Evolutionary conservation across 176 grass and related monocot genomes (phyloP), one percentile per base, ranked within the genome.

Genomic region (Rhipidocladum racemiflorum): DNA sequence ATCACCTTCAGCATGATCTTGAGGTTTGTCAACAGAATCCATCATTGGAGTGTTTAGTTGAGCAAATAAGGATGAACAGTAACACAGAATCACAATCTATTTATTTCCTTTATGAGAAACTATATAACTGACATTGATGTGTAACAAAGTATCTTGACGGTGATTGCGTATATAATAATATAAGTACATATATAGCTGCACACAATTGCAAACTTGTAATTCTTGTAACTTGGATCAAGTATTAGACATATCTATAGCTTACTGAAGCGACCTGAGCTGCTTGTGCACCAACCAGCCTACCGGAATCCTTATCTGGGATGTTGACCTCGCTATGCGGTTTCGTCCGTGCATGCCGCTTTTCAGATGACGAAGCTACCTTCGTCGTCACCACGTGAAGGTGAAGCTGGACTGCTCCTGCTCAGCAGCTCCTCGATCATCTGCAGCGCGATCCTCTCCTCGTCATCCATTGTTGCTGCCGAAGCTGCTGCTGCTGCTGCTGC

Each of bases 371-470:
- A 93, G 62, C 70, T 87, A 43, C 82, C 70, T 67, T 85, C 64
- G 3, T 81, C 69, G 32, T 78, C 86, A 68, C 61, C 87, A 25
- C 80, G 75, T 20, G 66, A 87, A 59, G 95, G 87, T 53, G 91
- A 92, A 81, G 59, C 78, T 65, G 92, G 90, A 83, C 82, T 85
- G 20, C 88, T 93, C 51, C 86, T 82, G 84, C 73, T 93, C 46
- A 99, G 77, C 76, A 99, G 84, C 89, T 99, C 97, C 76, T 99
- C 97, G 21, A 99, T 99, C 97, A 99, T 99, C 84, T 99, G 97
- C 72, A 99, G 72, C 1, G 93, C 89, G 27, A 99, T 92, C 71
- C 83, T 91, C 59, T 99, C 87, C 83, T 99, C 93, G 0, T 99
- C 97, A 68, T 99, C 92, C 50, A 90, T 83, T 25, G 48, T 78